phyloP scores from a whole-genome alignment of 2,329 filamentous ascomycete genomes.

The Fusarium sororula region DNA sequence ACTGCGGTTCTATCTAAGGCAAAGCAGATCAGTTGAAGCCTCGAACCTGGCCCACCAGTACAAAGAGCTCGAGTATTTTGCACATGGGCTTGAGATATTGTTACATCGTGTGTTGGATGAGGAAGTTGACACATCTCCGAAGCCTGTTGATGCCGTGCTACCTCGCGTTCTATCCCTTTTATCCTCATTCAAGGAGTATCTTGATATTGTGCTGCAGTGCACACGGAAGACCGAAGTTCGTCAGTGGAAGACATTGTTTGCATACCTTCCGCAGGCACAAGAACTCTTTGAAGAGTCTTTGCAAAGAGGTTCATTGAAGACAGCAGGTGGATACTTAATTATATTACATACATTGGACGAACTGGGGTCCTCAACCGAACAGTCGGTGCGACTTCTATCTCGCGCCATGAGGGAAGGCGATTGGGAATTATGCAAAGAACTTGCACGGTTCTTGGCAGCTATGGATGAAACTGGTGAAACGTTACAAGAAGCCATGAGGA shows the following conservation, averaged over 20 bases:
- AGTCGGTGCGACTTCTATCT: slow-evolving; percentile 82
- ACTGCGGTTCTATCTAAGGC: slow-evolving; percentile 79
- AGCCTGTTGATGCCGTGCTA: slow-evolving; percentile 71
- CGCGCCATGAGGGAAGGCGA: slow-evolving; percentile 85
- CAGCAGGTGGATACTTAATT: slow-evolving; percentile 94
- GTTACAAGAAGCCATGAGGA: slow-evolving; percentile 74
- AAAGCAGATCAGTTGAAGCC: slow-evolving; percentile 81
- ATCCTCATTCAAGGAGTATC: slow-evolving; percentile 83
- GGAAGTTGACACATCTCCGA: slow-evolving; percentile 79
- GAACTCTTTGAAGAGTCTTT: slow-evolving; percentile 94
- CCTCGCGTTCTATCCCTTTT: slow-evolving; percentile 70
- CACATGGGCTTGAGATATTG: slow-evolving; percentile 90
- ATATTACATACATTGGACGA: slow-evolving; percentile 87
- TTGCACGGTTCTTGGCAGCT: slow-evolving; percentile 93
- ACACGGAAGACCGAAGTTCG: slow-evolving; percentile 96
- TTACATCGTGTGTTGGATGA: slow-evolving; percentile 94
- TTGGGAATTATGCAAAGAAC: slow-evolving; percentile 95
- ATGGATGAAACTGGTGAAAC: slow-evolving; percentile 88
- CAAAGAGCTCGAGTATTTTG: slow-evolving; percentile 87
- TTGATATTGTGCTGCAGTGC: slow-evolving; percentile 96
- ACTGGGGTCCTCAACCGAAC: slow-evolving; percentile 73
- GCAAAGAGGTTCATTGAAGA: slow-evolving; percentile 86
- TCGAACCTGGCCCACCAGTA: slow-evolving; percentile 86
- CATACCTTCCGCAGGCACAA: slow-evolving; percentile 87
- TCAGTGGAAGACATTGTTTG: slow-evolving; percentile 94